Evolutionary conservation across 768 basidiomycete species (phyloP), one percentile per base, ranked within the genome.

Genomic region (Collybia sp.): DNA sequence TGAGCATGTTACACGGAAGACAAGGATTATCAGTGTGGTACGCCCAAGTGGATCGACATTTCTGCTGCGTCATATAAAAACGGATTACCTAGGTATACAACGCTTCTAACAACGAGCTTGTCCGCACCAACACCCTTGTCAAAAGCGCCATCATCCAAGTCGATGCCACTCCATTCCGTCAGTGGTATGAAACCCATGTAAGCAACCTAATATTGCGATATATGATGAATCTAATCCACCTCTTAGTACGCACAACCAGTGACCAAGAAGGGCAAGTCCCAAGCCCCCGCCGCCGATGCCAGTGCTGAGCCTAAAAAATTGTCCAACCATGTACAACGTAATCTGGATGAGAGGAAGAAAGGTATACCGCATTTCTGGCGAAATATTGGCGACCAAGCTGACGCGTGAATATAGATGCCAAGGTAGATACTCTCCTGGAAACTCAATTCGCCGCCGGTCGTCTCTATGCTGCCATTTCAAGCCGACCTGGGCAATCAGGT

Each of bases 121-220:
- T 99, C 64, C 91, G 96, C 60, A 99, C 96, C 61, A 98, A 99
- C 77, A 99, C 96, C 45, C 85, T 99, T 47, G 96, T 99, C 65
- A 97, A 95, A 79, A 78, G 86, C 51, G 88, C 88, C 55, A 88
- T 99, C 72, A 90, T 99, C 70, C 94, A 98, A 68, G 69, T 99
- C 62, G 96, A 99, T 74, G 95, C 96, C 53, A 85, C 95, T 30
- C 96, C 96, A 52, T 99, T 98, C 90, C 84, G 94, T 56, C 94
- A 97, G 75, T 98, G 94, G 94, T 99, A 97, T 66, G 96, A 99
- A 74, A 75, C 91, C 34, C 94, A 98, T 73, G 93, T 94, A 69
- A 58, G 93, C 83, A 42, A 9, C 25, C 38, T 17, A 31, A 36
- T 38, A 16, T 32, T 40, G 30, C 30, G 11, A 20, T 12, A n/a